Base-by-base conservation (phyloP, 495 filamentous ascomycete genomes). In the Cenococcum geophilum region DNA sequence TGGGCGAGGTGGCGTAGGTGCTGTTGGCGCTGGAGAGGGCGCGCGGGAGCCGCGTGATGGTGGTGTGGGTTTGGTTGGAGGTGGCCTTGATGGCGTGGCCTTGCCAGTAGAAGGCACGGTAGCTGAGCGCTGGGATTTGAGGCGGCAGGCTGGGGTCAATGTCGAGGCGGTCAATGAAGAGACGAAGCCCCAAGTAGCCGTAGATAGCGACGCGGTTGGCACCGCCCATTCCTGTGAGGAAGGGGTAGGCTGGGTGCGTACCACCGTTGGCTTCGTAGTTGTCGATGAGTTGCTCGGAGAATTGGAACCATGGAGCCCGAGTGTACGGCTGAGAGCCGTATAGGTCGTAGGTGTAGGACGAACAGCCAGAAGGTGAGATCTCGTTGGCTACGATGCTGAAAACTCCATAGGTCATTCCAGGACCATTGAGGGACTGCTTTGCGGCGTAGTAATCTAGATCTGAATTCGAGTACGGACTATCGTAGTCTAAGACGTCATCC, bases 281-380 rank as follows among this genome's bases (percentile, higher is more conserved):
- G 65, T 92, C 88, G 35, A 82, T 70, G 42, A 88, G 76, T 66
- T 92, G 88, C 67, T 92, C 88, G 0, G 86, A 80, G 72, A 80
- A 83, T 62, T 84, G 82, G 71, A 78, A 83, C 71, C 73, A 85
- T 6, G 82, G 82, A 20, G 73, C 77, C 12, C 82, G 76, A 21
- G 76, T 68, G 63, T 85, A 85, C 0, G 82, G 82, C 50, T 80
- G 67, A 21, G 73, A 77, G 21, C 73, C 75, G 65, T 85, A 82
- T 57, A 85, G 78, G 16, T 78, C 77, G 64, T 87, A 87, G 5
- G 84, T 85, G 66, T 80, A 86, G 8, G 79, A 77, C 1, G 83
- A 80, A 73, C 84, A 87, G 4, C 84, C 84, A 9, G 80, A 82
- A 1, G 76, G 77, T 1, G 82, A 81, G 57, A 85, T 75, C 47